Percentiles rank a stretch among this genome's conserved stretches.
Evolutionary conservation across 1,139 yeast genomes (phyloP).

Genomic region (Kazachstania sp.): DNA sequence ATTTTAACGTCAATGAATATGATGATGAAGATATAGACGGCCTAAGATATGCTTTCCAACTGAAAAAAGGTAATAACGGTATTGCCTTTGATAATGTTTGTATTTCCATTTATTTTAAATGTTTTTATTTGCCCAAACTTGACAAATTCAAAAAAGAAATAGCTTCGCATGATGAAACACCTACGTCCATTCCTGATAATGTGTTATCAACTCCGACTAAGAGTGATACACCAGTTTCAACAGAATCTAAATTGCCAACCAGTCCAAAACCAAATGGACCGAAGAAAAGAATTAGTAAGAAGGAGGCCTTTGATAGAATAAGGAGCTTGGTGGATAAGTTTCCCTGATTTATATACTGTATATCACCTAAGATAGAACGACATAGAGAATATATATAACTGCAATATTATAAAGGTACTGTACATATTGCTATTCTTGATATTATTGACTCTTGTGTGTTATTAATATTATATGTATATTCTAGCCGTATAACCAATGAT

Average conservation of each 20-base stretch:
- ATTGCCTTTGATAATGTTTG: constrained; percentile 28
- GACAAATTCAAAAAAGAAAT: constrained; percentile 1
- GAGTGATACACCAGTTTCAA: background rate
- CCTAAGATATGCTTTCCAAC: constrained; percentile 22
- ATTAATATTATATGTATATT: too few species aligned
- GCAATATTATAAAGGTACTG: too few species aligned
- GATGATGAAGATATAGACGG: constrained; percentile 17
- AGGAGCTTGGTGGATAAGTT: constrained; percentile 21
- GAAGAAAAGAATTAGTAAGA: constrained; percentile 29
- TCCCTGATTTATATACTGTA: constrained; percentile 4
- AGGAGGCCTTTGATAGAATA: constrained; percentile 29
- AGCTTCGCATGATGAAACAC: background rate
- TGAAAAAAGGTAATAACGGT: constrained; percentile 29
- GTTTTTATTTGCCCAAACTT: constrained; percentile 22
- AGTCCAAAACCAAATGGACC: constrained; percentile 5
- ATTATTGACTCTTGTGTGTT: too few species aligned
- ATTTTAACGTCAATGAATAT: constrained; percentile 14
- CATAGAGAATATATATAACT: too few species aligned
- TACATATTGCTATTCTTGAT: too few species aligned
- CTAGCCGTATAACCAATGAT: too few species aligned
- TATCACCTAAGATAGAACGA: too few species aligned
- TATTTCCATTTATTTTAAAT: constrained; percentile 25
- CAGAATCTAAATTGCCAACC: constrained; percentile 1
- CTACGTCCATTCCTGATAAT: background rate
- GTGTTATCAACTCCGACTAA: background rate